Conservation (phyloP, 371 early-diverging fungal genomes). For the Syncephalastrum contaminatum region DNA sequence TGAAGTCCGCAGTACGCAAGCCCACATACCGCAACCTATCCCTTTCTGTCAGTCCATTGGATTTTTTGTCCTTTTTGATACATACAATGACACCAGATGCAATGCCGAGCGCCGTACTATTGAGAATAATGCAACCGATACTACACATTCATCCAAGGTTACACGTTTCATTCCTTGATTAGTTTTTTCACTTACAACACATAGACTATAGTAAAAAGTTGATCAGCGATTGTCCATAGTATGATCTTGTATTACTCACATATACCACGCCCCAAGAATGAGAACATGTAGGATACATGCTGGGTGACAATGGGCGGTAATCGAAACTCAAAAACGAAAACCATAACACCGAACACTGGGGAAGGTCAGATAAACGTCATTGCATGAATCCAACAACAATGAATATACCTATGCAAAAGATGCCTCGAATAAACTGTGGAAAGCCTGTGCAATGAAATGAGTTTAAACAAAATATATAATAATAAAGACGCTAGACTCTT, state of each 20-base stretch:
- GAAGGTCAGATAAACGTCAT: too few species aligned
- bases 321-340: conserved; percentile 40
- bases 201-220: conserved; percentile 17
- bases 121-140: conserved; percentile 23
- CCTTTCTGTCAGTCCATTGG: not conserved
- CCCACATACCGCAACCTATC: conserved; percentile 23
- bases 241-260: conserved; percentile 7
- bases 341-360: conserved; percentile 35
- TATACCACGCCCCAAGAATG: conserved; percentile 21
- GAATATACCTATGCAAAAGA: conserved; percentile 29
- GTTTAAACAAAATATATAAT: not conserved
- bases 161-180: too few species aligned
- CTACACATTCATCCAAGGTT: conserved; percentile 5
- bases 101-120: conserved; percentile 15
- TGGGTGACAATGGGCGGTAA: conserved; percentile 32
- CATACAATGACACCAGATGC: conserved; percentile 27
- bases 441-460: conserved; percentile 22
- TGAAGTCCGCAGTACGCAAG: conserved; percentile 21
- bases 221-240: not conserved
- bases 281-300: conserved; percentile 22
- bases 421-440: conserved; percentile 44
- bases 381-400: too few species aligned
- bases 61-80: not conserved
- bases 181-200: conserved; percentile 23
- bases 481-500: not conserved